Evolutionary conservation across 2,329 filamentous ascomycete genomes (phyloP).

Genomic region (Colletotrichum musicola): DNA sequence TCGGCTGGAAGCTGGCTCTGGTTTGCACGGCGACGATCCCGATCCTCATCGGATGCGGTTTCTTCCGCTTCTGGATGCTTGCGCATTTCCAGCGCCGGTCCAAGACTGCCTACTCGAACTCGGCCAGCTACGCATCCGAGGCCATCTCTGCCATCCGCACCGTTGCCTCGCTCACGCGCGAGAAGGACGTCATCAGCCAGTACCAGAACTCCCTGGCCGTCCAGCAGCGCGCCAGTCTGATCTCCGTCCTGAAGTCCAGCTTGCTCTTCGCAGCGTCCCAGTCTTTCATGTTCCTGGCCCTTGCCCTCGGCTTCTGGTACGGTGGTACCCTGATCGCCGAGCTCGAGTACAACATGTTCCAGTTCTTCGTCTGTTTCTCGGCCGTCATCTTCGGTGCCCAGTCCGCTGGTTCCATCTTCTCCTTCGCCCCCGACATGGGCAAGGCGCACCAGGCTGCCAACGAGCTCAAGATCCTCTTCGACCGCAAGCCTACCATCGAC

Average conservation of each 20-base stretch:
- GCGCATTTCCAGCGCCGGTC: constrained; percentile 83
- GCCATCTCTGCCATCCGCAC: constrained; percentile 95
- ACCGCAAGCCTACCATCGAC: constrained; percentile 85
- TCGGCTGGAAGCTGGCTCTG: constrained; percentile 90
- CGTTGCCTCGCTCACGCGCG: constrained; percentile 89
- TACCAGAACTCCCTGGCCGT: constrained; percentile 76
- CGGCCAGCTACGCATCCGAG: constrained; percentile 91
- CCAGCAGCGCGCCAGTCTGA: constrained; percentile 77
- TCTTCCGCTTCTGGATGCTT: constrained; percentile 87
- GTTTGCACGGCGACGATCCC: constrained; percentile 86
- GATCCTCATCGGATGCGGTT: constrained; percentile 83
- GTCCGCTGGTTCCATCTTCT: constrained; percentile 90
- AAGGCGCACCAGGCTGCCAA: constrained; percentile 89
- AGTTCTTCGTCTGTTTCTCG: constrained; percentile 93
- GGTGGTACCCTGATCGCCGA: constrained; percentile 81
- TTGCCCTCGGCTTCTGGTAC: constrained; percentile 94
- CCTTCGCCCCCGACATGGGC: constrained; percentile 91
- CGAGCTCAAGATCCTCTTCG: constrained; percentile 85
- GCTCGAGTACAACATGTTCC: constrained; percentile 80
- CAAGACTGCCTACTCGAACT: constrained; percentile 82
- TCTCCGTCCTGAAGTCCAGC: constrained; percentile 82
- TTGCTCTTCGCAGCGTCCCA: constrained; percentile 86
- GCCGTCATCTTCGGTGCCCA: constrained; percentile 92
- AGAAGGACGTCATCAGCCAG: constrained; percentile 80
- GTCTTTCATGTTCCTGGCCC: constrained; percentile 84